phyloP scores from a whole-genome alignment of 2,329 filamentous ascomycete genomes.

The Fusarium mangiferae region DNA sequence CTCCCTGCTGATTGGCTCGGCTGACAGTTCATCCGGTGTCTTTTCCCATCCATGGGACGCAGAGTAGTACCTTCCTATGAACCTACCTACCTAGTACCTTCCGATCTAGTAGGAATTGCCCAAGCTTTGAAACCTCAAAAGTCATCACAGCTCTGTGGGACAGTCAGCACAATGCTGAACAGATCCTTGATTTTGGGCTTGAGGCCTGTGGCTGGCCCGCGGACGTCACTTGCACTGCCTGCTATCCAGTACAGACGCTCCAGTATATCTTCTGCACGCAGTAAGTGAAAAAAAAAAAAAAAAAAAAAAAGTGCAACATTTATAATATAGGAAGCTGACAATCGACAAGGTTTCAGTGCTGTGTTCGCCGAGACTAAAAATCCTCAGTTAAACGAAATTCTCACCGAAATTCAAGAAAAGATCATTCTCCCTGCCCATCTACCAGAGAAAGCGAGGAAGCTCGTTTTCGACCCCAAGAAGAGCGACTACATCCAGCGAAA shows the following conservation, averaged over 20 bases:
- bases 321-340: slow-evolving; percentile 11
- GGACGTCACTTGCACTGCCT: slow-evolving; percentile 16
- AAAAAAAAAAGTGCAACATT: neutral
- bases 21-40: slow-evolving; percentile 45
- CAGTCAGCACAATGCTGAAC: slow-evolving; percentile 30
- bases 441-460: slow-evolving; percentile 60
- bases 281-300: slow-evolving; percentile 37
- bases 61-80: neutral
- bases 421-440: slow-evolving; percentile 73
- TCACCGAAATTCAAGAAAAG: slow-evolving; percentile 64
- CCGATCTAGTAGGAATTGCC: neutral
- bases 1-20: slow-evolving; percentile 52
- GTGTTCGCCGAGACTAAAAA: slow-evolving; percentile 64
- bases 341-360: slow-evolving; percentile 46
- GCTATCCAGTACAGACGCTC: slow-evolving; percentile 39
- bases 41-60: slow-evolving; percentile 31
- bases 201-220: slow-evolving; percentile 37
- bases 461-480: slow-evolving; percentile 61
- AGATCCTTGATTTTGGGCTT: slow-evolving; percentile 41
- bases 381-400: slow-evolving; percentile 62
- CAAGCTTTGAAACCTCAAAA: neutral
- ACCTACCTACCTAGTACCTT: neutral
- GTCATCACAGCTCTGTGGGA: slow-evolving; percentile 12
- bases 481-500: slow-evolving; percentile 62
- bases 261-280: slow-evolving; percentile 44